A percentile compares a stretch with the other conserved stretches of the same genome.
Conservation (phyloP, 176 grass and related monocot genomes). For the Musa itinerans region DNA sequence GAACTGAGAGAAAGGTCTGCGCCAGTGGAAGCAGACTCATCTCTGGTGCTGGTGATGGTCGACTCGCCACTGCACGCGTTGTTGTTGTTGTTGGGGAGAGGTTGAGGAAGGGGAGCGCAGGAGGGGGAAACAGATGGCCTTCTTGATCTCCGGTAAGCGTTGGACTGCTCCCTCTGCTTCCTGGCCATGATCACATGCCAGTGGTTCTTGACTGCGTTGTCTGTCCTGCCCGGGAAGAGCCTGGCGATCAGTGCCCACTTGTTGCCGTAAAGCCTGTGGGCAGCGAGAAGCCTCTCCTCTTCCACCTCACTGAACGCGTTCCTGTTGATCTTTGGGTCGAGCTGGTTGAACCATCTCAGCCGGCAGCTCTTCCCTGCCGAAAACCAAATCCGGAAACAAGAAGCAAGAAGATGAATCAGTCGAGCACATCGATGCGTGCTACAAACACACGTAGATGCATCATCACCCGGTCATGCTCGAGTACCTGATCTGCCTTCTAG, state of each 20-base stretch:
- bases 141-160: not conserved
- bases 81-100: not conserved
- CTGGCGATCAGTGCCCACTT: slow-evolving; percentile 12
- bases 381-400: not conserved
- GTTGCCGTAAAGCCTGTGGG: slow-evolving; percentile 7
- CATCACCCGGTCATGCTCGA: no score
- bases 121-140: not conserved
- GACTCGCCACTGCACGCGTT: slow-evolving; percentile 8
- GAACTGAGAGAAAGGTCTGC: not conserved
- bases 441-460: no score
- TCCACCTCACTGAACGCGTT: slow-evolving; percentile 5
- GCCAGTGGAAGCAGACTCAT: slow-evolving; percentile 1
- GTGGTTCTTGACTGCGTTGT: slow-evolving; percentile 12
- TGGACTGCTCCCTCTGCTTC: slow-evolving; percentile 1
- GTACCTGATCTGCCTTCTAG: slow-evolving; percentile 11
- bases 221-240: slow-evolving; percentile 4
- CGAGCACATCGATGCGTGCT: not conserved
- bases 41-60: not conserved
- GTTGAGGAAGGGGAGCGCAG: not conserved
- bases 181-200: slow-evolving; percentile 14
- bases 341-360: slow-evolving; percentile 13
- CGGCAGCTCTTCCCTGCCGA: slow-evolving; percentile 7
- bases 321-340: slow-evolving; percentile 13
- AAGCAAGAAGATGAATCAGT: not conserved
- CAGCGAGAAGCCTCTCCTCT: slow-evolving; percentile 7